These are phyloP conservation scores for Vaccinium vitisidaea DNA, from an alignment of 148 eudicot species.

Conservation along the genomic window DNA sequence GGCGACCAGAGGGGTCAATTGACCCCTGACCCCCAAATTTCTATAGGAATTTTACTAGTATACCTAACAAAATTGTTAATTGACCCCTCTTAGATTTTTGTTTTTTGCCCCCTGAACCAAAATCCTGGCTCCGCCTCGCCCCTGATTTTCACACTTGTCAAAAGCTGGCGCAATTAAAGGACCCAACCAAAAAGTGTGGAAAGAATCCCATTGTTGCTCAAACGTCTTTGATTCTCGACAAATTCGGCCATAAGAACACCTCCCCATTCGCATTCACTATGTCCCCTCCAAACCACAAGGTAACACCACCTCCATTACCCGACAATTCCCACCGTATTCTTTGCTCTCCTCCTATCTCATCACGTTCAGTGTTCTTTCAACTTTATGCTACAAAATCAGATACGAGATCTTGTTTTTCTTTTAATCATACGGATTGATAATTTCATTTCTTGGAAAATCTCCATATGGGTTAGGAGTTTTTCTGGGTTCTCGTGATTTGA, in stretches of 20 bases:
- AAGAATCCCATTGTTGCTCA: neutral
- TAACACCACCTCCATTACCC: neutral
- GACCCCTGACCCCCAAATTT: too few species aligned
- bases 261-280: neutral
- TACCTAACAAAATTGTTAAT: too few species aligned
- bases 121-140: too few species aligned
- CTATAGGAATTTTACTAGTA: too few species aligned
- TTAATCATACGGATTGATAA: neutral
- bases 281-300: neutral
- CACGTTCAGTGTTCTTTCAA: neutral
- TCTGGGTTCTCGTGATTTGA: neutral
- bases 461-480: neutral
- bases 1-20: too few species aligned
- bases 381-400: neutral
- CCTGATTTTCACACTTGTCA: conserved; percentile 1
- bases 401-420: conserved; percentile 1
- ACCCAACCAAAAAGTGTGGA: neutral
- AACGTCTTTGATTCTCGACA: neutral
- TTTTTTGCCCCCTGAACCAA: too few species aligned
- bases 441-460: neutral
- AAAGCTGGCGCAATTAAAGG: conserved; percentile 5
- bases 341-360: neutral
- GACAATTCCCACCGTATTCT: neutral
- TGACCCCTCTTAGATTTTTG: too few species aligned
- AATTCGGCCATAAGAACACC: too few species aligned